A percentile compares a stretch with the other conserved stretches of the same genome.
Conservation (phyloP, 306 rosid genomes). For the Alnus rubra region DNA sequence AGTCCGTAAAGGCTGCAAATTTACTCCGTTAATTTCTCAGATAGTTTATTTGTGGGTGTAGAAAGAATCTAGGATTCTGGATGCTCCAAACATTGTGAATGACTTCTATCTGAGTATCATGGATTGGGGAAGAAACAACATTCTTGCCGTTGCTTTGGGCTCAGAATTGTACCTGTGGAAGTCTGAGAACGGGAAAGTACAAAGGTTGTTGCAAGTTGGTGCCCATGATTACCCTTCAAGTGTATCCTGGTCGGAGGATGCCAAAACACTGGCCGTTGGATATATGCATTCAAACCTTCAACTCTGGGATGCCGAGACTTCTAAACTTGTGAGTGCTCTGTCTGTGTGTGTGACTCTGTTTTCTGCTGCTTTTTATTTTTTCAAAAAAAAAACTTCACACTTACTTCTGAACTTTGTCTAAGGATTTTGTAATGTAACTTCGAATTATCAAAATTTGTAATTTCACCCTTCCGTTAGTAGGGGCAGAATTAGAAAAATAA, state of each 20-base stretch:
- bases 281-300: conserved; percentile 56
- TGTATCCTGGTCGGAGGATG: conserved; percentile 65
- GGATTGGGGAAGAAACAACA: conserved; percentile 75
- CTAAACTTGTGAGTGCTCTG: conserved; percentile 40
- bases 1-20: too few relatives aligned
- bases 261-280: conserved; percentile 50
- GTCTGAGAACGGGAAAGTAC: conserved; percentile 36
- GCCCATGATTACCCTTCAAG: conserved; percentile 51
- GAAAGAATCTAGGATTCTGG: conserved; percentile 61
- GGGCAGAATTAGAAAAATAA: too few relatives aligned
- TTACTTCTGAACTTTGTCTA: too few relatives aligned
- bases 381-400: too few relatives aligned
- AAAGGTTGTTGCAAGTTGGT: conserved; percentile 37
- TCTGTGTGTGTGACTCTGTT: neutral
- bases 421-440: too few relatives aligned
- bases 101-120: conserved; percentile 64
- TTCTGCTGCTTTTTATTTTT: too few relatives aligned
- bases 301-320: conserved; percentile 73
- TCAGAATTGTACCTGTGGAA: conserved; percentile 69
- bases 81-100: conserved; percentile 66
- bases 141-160: conserved; percentile 62
- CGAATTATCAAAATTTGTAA: too few relatives aligned
- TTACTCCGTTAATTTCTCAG: neutral
- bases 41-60: conserved; percentile 27
- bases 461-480: too few relatives aligned